Evolutionary conservation across 768 basidiomycete species (phyloP).

Genomic region (Hericium coralloides): DNA sequence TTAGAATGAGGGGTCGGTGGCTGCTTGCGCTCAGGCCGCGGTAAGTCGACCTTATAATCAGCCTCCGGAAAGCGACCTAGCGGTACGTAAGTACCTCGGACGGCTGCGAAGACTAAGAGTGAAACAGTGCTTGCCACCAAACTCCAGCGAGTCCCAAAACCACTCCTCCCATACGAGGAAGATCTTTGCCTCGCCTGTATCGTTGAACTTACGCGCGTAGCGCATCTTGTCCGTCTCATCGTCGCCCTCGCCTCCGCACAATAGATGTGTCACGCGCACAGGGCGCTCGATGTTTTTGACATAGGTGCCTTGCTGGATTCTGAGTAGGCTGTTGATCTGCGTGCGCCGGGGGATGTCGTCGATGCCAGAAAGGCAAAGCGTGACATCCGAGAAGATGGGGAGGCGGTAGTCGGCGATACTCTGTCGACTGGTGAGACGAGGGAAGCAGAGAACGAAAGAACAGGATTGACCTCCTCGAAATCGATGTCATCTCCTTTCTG

Average conservation of each 20-base stretch:
- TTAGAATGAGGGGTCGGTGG: neutral
- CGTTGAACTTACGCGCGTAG: conserved; percentile 69
- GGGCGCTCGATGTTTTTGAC: conserved; percentile 71
- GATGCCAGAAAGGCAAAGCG: conserved; percentile 70
- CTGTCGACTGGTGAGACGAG: conserved; percentile 28
- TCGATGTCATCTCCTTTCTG: conserved; percentile 74
- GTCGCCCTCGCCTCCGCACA: conserved; percentile 63
- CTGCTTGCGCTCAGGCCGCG: conserved; percentile 10
- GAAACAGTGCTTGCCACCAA: conserved; percentile 41
- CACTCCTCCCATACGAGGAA: conserved; percentile 90
- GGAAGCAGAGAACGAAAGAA: neutral
- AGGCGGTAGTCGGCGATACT: conserved; percentile 53
- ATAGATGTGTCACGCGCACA: conserved; percentile 74
- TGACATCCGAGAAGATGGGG: conserved; percentile 61
- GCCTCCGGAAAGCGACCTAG: conserved; percentile 12
- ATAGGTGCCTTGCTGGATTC: conserved; percentile 55
- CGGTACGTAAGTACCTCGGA: no score
- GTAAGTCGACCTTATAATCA: conserved; percentile 8
- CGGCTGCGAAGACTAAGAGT: no score
- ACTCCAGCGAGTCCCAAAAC: conserved; percentile 89
- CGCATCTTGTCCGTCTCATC: conserved; percentile 67
- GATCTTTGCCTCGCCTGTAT: conserved; percentile 61
- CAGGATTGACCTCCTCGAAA: conserved; percentile 41
- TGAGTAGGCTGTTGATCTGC: conserved; percentile 54
- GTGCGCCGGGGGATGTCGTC: conserved; percentile 51